Evolutionary conservation across 495 filamentous ascomycete species (phyloP), one percentile per base, ranked within the genome.

Genomic region (Amphirosellinia nigrospora): DNA sequence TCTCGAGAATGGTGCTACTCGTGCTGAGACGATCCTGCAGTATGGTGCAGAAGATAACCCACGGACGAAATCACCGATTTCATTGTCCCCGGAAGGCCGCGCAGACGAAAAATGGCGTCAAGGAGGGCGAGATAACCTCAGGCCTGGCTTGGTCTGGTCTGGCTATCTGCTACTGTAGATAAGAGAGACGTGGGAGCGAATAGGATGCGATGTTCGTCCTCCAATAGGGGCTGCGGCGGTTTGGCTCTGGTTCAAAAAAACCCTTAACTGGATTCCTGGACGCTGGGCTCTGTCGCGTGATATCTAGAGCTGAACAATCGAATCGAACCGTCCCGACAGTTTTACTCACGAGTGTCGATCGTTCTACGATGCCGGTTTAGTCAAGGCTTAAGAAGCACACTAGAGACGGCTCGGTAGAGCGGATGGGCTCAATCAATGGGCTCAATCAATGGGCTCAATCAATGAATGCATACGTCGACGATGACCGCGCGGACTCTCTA

Each of bases 11-110:
- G 60, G 45, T 65, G 45, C 34, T 19, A 46, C 60, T 46, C 56
- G 43, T 50, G 45, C 50, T 61, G 60, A 69, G 60, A 62, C 56
- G 58, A 69, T 62, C 55, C 56, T 36, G 60, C 67, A 52, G 55
- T 48, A 55, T 38, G 67, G 55, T 48, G 56, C 67, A 69, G 67
- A 41, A 61, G 56, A 69, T 69, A 64, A 63, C 45, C 63, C 63
- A 26, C 30, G 34, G 61, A 23, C 28, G 32, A 19, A 16, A 23
- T 16, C 60, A 30, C n/a, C 23, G 32, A 39, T 65, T 46, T 36
- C 62, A 28, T 53, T 56, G 50, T 65, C 58, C 58, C 46, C 23
- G 28, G 38, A 15, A 41, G 26, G 43, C 59, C 39, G 52, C 36
- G 56, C 58, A 64, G 38, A 65, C 32, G 26, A 36, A n/a, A 26